A percentile compares a stretch with the other conserved stretches of the same genome.
phyloP scores from a whole-genome alignment of 306 rosid genomes.

The Echinosophora koreensis region DNA sequence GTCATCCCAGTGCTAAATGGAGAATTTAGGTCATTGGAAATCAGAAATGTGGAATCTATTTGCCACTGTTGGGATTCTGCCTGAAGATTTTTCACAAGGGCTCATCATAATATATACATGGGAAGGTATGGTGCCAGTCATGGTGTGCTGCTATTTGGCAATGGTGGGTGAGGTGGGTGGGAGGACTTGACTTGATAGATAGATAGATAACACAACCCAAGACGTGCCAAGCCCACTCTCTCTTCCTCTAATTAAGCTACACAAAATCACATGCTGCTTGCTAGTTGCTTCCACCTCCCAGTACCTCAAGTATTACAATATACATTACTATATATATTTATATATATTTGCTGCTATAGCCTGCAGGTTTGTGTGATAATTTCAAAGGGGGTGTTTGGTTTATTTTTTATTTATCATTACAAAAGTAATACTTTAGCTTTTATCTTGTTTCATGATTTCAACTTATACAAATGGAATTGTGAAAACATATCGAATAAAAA shows the following conservation, averaged over 20 bases:
- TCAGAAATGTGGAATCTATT: constrained; percentile 63
- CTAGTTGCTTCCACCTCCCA: constrained; percentile 25
- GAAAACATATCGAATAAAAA: neutral
- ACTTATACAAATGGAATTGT: neutral
- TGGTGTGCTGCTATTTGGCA: constrained; percentile 49
- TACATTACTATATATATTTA: too few species aligned
- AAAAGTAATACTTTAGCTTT: neutral
- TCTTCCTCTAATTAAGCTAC: constrained; percentile 3
- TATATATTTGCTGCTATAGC: too few species aligned
- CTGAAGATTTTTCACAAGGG: constrained; percentile 67
- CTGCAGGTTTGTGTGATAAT: too few species aligned
- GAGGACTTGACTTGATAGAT: constrained; percentile 50
- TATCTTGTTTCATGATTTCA: too few species aligned
- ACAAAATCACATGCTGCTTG: constrained; percentile 41
- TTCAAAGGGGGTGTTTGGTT: too few species aligned
- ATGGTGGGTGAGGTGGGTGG: constrained; percentile 53
- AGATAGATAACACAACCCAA: constrained; percentile 48
- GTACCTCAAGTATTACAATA: neutral
- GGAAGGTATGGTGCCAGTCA: constrained; percentile 50
- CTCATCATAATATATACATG: constrained; percentile 56
- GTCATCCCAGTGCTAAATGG: constrained; percentile 53
- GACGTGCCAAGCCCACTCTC: constrained; percentile 41
- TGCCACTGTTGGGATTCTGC: constrained; percentile 82
- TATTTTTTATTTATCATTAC: too few species aligned
- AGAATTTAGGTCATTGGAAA: constrained; percentile 56